phyloP scores from a whole-genome alignment of 177 flowering plant species.

The Vitis hybrid region DNA sequence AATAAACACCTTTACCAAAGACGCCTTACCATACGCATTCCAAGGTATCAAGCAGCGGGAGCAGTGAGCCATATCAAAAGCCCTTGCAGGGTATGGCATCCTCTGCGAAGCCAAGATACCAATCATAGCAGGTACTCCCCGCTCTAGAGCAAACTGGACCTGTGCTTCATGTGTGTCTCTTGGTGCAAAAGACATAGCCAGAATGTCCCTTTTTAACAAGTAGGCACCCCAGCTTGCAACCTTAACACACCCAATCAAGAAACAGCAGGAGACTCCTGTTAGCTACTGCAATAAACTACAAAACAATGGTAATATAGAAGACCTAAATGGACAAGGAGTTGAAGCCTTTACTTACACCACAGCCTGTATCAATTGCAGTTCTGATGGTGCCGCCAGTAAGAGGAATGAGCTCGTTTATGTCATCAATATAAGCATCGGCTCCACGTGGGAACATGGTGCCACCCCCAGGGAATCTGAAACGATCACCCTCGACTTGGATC shows the following conservation, averaged over 20 bases:
- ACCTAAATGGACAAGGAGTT: not conserved
- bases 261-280: not conserved
- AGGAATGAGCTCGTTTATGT: conserved; percentile 67
- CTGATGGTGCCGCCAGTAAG: conserved; percentile 65
- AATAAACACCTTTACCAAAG: conserved; percentile 35
- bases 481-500: conserved; percentile 88
- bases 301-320: not conserved
- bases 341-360: conserved; percentile 57
- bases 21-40: conserved; percentile 51
- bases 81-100: conserved; percentile 81
- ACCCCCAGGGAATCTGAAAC: conserved; percentile 86
- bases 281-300: too few relatives aligned
- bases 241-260: conserved; percentile 27
- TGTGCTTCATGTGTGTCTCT: conserved; percentile 89
- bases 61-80: conserved; percentile 95
- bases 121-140: conserved; percentile 89
- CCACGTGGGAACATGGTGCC: conserved; percentile 93
- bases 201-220: conserved; percentile 59
- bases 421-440: conserved; percentile 89
- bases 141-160: conserved; percentile 82
- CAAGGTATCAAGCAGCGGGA: conserved; percentile 93
- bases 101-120: conserved; percentile 69
- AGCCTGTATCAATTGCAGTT: conserved; percentile 89
- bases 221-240: conserved; percentile 92
- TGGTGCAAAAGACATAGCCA: conserved; percentile 82